A percentile compares a stretch with the other conserved stretches of the same genome.
phyloP scores from a whole-genome alignment of 257 asterid species.

The Osmanthus fragrans region DNA sequence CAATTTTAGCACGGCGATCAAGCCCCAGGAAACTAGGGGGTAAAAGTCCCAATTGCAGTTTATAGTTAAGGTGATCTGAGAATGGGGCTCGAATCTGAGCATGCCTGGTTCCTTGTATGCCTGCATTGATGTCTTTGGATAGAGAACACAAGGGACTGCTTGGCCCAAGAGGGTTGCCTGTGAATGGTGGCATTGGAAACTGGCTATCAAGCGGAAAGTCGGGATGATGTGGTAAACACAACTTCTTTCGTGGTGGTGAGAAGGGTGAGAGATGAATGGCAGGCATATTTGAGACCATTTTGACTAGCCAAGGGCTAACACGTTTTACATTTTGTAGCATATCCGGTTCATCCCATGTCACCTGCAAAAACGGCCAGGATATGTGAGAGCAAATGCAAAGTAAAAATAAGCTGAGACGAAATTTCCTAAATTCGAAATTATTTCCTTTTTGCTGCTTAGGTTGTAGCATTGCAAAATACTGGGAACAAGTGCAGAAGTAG shows the following conservation, averaged over 20 bases:
- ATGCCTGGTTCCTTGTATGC: slow-evolving; percentile 99
- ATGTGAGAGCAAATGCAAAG: background rate
- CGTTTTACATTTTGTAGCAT: slow-evolving; percentile 76
- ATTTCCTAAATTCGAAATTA: too few species aligned
- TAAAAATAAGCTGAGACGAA: too few species aligned
- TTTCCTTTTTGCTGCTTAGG: too few species aligned
- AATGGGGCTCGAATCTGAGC: slow-evolving; percentile 79
- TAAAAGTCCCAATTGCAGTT: slow-evolving; percentile 63
- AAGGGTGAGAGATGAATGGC: slow-evolving; percentile 66
- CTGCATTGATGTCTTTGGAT: slow-evolving; percentile 71
- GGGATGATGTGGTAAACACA: slow-evolving; percentile 54
- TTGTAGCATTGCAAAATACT: too few species aligned
- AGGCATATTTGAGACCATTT: slow-evolving; percentile 72
- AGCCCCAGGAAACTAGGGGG: slow-evolving; percentile 51
- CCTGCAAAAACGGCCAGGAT: slow-evolving; percentile 41
- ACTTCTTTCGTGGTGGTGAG: slow-evolving; percentile 73
- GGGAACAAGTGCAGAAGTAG: too few species aligned
- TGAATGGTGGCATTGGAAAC: slow-evolving; percentile 70
- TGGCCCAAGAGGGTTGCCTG: slow-evolving; percentile 73
- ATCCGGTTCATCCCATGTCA: slow-evolving; percentile 94
- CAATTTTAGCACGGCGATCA: slow-evolving; percentile 45
- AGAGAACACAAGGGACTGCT: slow-evolving; percentile 68
- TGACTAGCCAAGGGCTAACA: slow-evolving; percentile 95
- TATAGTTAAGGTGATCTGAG: slow-evolving; percentile 68
- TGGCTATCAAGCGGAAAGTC: slow-evolving; percentile 67